phyloP scores from a whole-genome alignment of 306 rosid genomes.

The Spatholobus suberectus region DNA sequence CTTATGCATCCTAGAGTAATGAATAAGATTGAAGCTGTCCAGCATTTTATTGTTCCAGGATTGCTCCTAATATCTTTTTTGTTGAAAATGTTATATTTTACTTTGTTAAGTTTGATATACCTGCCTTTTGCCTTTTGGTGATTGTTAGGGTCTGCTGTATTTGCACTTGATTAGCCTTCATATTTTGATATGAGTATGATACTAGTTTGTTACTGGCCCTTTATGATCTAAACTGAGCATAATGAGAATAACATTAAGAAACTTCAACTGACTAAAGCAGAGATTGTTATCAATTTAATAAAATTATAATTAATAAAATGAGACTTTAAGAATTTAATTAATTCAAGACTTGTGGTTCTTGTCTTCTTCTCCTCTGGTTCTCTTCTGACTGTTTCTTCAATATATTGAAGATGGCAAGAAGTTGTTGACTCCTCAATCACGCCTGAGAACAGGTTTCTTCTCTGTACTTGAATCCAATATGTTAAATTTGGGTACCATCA shows the following conservation, averaged over 20 bases:
- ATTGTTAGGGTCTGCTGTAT: background rate
- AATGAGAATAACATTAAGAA: background rate
- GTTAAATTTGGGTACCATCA: constrained; percentile 58
- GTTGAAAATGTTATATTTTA: background rate
- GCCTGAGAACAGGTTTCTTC: constrained; percentile 93
- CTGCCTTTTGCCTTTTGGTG: background rate
- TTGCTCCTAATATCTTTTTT: background rate
- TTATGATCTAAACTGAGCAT: background rate
- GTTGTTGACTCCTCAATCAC: constrained; percentile 90
- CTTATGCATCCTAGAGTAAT: too few species aligned
- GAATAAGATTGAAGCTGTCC: too few species aligned
- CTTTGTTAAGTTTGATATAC: background rate
- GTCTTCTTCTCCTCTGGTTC: background rate
- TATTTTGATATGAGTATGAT: background rate
- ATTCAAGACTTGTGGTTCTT: background rate
- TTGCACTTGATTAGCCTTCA: background rate
- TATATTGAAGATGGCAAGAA: constrained; percentile 70
- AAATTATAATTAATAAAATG: background rate
- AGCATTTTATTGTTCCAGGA: background rate
- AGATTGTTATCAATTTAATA: background rate
- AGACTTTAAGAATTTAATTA: background rate
- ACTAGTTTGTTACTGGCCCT: background rate
- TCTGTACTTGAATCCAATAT: constrained; percentile 63
- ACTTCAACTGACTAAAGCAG: background rate
- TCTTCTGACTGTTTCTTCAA: background rate